Evolutionary conservation across 257 asterid species (phyloP), one percentile per base, ranked within the genome.

Genomic region (Solanum sejunctum): DNA sequence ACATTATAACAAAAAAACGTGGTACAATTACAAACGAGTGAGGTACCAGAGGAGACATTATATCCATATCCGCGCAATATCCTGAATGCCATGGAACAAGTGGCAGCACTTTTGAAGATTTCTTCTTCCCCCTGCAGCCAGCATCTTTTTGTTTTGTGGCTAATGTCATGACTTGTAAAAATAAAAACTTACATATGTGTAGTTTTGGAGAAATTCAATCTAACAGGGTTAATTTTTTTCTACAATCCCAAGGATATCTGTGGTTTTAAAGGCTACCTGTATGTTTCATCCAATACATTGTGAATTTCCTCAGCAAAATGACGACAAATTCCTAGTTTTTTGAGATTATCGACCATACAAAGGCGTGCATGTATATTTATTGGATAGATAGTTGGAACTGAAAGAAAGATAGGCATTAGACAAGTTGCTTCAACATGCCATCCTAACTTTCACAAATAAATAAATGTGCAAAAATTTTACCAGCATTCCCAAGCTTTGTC

Each of bases 91-190:
- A 93, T 80, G 39, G 97, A 93, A 92, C 97, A 95, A 82, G 97
- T 91, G 16, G 97, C 87, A 84, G 90, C 91, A 67, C 92, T 95
- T 91, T 88, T 83, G 88, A 93, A 93, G 85, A 96, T 95, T 88
- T 93, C 97, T 79, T 96, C 98, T n/a, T 88, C 86, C 81, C 93
- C 96, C 92, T 90, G 95, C 93, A 93, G 70, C 99, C 98, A 95
- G 86, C 86, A 88, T 64, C 98, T 94, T 89, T 87, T 85, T 82
- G 72, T 70, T 70, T 80, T 80, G 26, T 85, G 89, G 85, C 86
- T 86, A 88, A 84, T 79, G 88, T 89, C 87, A 92, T 66, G 60
- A 18, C 67, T 85, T n/a, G 80, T 60, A 57, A 78, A 55, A 77
- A 12, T 15, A 84, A 75, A 17, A 77, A 23, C 58, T 83, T 43